phyloP scores from a whole-genome alignment of 2,329 filamentous ascomycete genomes.

The Xylariales sp. region DNA sequence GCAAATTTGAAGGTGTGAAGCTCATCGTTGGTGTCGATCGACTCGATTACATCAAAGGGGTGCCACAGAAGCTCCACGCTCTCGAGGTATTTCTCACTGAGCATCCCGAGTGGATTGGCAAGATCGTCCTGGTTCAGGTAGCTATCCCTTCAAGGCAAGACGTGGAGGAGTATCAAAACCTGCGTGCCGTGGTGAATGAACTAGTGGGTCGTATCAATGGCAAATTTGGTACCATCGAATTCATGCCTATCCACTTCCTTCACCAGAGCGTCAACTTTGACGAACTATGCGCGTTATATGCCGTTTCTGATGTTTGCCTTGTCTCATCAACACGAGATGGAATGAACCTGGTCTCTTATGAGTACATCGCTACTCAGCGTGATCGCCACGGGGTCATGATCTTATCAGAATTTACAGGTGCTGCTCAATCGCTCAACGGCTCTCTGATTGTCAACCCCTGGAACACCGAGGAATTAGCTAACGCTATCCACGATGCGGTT shows the following conservation, averaged over 20 bases:
- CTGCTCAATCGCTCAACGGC: conserved; percentile 89
- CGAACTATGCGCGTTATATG: conserved; percentile 89
- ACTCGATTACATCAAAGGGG: conserved; percentile 97
- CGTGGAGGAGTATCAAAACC: conserved; percentile 96
- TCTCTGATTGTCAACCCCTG: conserved; percentile 95
- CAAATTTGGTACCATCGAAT: conserved; percentile 93
- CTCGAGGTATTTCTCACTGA: conserved; percentile 95
- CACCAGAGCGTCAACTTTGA: conserved; percentile 95
- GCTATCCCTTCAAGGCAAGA: conserved; percentile 93
- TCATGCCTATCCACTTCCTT: conserved; percentile 98
- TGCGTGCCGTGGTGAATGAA: conserved; percentile 93
- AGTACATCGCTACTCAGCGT: conserved; percentile 93
- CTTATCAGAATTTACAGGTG: conserved; percentile 92
- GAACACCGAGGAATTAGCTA: conserved; percentile 94
- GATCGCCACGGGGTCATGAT: conserved; percentile 91
- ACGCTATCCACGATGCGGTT: conserved; percentile 92
- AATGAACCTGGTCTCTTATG: conserved; percentile 98
- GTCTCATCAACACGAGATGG: conserved; percentile 95
- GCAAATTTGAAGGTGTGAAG: conserved; percentile 94
- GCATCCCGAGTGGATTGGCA: conserved; percentile 96
- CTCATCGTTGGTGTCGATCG: conserved; percentile 95
- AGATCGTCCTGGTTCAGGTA: conserved; percentile 93
- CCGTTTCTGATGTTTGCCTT: conserved; percentile 85
- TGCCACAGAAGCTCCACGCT: conserved; percentile 94
- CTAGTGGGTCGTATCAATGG: conserved; percentile 96